Percentiles rank a stretch among this genome's conserved stretches.
These are phyloP conservation scores for Penicillium sp. DNA, from an alignment of 2,329 filamentous ascomycete species.

Conservation along the genomic window DNA sequence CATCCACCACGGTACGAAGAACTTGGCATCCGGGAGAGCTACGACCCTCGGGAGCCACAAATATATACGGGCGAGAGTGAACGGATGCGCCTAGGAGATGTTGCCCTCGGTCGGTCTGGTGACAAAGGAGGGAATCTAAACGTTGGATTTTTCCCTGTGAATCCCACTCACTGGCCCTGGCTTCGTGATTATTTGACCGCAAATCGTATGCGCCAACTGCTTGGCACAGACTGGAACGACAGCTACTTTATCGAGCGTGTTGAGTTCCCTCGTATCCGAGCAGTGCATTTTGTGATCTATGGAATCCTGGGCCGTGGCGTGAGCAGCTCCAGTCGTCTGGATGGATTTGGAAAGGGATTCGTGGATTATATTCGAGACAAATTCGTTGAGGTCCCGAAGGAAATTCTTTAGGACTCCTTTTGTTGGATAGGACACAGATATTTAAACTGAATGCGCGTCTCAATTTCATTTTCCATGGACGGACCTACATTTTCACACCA, in stretches of 20 bases:
- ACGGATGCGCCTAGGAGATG: slow-evolving; percentile 42
- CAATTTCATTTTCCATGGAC: too few species aligned
- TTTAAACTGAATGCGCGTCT: too few species aligned
- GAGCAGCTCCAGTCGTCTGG: slow-evolving; percentile 50
- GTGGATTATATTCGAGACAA: slow-evolving; percentile 52
- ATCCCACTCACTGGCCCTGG: slow-evolving; percentile 34
- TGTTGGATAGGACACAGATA: too few species aligned
- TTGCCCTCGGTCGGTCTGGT: slow-evolving; percentile 47
- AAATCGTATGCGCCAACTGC: slow-evolving; percentile 38
- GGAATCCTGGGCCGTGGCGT: slow-evolving; percentile 48
- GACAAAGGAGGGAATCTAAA: slow-evolving; percentile 47
- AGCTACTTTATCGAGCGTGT: slow-evolving; percentile 47
- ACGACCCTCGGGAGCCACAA: too few species aligned
- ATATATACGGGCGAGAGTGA: slow-evolving; percentile 21
- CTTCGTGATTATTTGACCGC: slow-evolving; percentile 44
- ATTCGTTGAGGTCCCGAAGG: slow-evolving; percentile 42
- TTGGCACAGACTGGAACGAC: slow-evolving; percentile 47
- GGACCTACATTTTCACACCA: too few species aligned
- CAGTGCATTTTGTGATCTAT: slow-evolving; percentile 54
- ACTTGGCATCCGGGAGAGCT: slow-evolving; percentile 14
- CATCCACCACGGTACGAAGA: slow-evolving; percentile 18
- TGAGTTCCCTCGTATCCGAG: slow-evolving; percentile 47
- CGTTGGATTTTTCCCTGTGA: slow-evolving; percentile 40
- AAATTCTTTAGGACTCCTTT: background rate
- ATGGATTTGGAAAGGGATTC: slow-evolving; percentile 55